A percentile compares a stretch with the other conserved stretches of the same genome.
phyloP scores from a whole-genome alignment of 2,329 filamentous ascomycete species.

The Paracoccidioides brasiliensis region DNA sequence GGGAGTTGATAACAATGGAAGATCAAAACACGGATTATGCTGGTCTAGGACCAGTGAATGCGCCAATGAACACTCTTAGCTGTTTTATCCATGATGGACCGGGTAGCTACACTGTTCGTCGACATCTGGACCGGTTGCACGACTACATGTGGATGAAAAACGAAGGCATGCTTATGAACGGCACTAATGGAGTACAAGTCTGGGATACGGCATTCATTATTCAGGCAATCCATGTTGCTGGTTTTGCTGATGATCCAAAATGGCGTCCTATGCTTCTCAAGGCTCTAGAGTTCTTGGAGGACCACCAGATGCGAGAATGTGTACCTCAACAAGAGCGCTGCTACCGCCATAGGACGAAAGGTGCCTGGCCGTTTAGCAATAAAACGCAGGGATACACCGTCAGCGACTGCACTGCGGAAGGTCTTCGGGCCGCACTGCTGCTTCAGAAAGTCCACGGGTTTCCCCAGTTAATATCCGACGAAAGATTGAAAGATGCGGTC shows the following conservation, averaged over 20 bases:
- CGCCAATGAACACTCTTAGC: conserved; percentile 74
- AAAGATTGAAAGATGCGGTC: conserved; percentile 71
- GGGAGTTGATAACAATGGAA: conserved; percentile 75
- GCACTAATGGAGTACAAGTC: conserved; percentile 93
- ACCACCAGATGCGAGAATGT: conserved; percentile 81
- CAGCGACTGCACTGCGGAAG: conserved; percentile 87
- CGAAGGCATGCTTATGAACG: conserved; percentile 88
- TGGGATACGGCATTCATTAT: conserved; percentile 94
- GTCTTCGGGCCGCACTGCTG: conserved; percentile 70
- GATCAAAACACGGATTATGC: conserved; percentile 85
- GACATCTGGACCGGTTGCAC: conserved; percentile 66
- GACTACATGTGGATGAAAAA: conserved; percentile 87
- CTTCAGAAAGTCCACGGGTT: conserved; percentile 69
- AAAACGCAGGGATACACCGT: conserved; percentile 88
- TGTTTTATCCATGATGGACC: conserved; percentile 79
- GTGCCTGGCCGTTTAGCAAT: conserved; percentile 93
- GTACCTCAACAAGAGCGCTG: conserved; percentile 62
- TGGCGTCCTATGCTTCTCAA: conserved; percentile 75
- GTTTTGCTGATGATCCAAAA: conserved; percentile 59
- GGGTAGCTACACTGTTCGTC: conserved; percentile 54
- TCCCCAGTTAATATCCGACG: conserved; percentile 58
- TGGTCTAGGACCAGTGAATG: conserved; percentile 77
- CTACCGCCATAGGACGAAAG: conserved; percentile 83
- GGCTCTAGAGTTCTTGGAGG: conserved; percentile 73
- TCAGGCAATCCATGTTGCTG: conserved; percentile 66